Percentiles rank a stretch among this genome's conserved stretches.
These are phyloP conservation scores for Coleophoma cylindrospora DNA, from an alignment of 2,329 filamentous ascomycete species.

Conservation along the genomic window DNA sequence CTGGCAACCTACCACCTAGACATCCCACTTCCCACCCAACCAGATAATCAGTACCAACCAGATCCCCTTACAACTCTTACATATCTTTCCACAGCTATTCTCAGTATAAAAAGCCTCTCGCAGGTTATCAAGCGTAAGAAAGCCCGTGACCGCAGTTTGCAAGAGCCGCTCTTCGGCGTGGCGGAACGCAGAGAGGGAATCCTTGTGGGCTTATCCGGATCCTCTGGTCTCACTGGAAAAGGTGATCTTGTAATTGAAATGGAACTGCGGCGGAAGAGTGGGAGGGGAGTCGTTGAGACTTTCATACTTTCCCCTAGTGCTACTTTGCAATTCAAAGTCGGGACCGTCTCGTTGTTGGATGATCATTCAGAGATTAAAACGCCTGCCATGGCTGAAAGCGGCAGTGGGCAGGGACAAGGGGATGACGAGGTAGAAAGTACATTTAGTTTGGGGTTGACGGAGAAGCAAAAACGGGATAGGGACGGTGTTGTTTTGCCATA, in stretches of 20 bases:
- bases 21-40: slow-evolving; percentile 51
- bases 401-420: slow-evolving; percentile 30
- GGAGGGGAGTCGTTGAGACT: slow-evolving; percentile 43
- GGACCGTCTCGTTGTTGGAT: slow-evolving; percentile 52
- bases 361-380: slow-evolving; percentile 69
- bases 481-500: slow-evolving; percentile 92
- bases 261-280: slow-evolving; percentile 70
- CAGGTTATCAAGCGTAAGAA: slow-evolving; percentile 71
- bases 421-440: slow-evolving; percentile 61
- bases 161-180: slow-evolving; percentile 74
- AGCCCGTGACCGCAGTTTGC: slow-evolving; percentile 71
- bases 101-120: slow-evolving; percentile 66
- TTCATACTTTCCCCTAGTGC: slow-evolving; percentile 43
- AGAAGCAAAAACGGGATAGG: slow-evolving; percentile 80
- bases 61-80: slow-evolving; percentile 66
- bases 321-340: slow-evolving; percentile 3
- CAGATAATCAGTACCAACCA: slow-evolving; percentile 52
- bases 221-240: slow-evolving; percentile 1
- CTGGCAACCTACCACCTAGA: slow-evolving; percentile 81
- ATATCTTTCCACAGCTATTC: slow-evolving; percentile 84
- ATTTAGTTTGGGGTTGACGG: slow-evolving; percentile 82
- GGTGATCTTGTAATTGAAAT: slow-evolving; percentile 71
- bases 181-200: slow-evolving; percentile 74
- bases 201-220: slow-evolving; percentile 53
- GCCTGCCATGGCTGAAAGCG: slow-evolving; percentile 27